phyloP scores from a whole-genome alignment of 176 grass and related monocot species.

The Pontederia paniculata region DNA sequence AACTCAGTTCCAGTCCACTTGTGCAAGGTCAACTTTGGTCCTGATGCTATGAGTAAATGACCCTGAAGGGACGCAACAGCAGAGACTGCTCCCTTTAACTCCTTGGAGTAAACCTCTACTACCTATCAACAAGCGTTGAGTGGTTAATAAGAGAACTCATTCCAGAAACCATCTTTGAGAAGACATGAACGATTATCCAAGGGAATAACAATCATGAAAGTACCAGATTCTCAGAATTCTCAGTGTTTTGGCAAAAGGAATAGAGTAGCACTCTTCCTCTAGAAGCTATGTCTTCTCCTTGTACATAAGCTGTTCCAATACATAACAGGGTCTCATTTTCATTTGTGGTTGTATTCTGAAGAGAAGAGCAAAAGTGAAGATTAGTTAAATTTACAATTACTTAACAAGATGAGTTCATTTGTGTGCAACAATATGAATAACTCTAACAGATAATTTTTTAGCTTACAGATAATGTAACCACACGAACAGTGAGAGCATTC shows the following conservation, averaged over 20 bases:
- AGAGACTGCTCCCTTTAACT: constrained; percentile 89
- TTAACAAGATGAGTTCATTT: background rate
- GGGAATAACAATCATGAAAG: background rate
- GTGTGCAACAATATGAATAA: constrained; percentile 3
- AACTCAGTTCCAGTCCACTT: constrained; percentile 93
- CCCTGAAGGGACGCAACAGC: constrained; percentile 94
- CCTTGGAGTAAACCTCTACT: constrained; percentile 75
- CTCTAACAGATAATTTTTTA: background rate
- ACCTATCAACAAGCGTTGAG: constrained; percentile 32
- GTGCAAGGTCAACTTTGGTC: constrained; percentile 88
- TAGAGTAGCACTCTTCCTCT: constrained; percentile 80
- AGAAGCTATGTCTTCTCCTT: constrained; percentile 90
- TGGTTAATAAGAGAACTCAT: background rate
- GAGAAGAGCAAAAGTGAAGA: background rate
- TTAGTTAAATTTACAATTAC: no score
- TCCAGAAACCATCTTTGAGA: background rate
- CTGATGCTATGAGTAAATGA: constrained; percentile 85
- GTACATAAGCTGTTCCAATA: constrained; percentile 86
- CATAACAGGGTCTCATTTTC: constrained; percentile 90
- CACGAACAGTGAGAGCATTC: constrained; percentile 79
- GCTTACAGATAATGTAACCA: constrained; percentile 76
- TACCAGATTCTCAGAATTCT: constrained; percentile 86
- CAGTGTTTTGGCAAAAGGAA: constrained; percentile 48
- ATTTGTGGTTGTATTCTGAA: constrained; percentile 69
- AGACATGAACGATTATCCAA: background rate